These are phyloP conservation scores for Kodamaea fukazawae DNA, from an alignment of 805 yeast genomes.

Conservation along the genomic window DNA sequence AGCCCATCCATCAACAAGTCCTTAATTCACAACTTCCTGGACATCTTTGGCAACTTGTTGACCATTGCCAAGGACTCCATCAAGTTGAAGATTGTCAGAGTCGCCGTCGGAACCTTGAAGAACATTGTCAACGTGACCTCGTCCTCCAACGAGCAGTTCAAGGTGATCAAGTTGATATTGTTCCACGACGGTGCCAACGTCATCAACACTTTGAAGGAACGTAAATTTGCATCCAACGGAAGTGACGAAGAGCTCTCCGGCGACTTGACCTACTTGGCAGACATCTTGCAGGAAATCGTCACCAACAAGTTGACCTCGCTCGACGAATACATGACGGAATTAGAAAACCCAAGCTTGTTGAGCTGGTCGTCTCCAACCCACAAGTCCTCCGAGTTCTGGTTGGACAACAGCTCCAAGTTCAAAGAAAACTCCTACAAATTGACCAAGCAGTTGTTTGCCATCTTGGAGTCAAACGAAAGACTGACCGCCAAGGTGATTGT, in stretches of 20 bases:
- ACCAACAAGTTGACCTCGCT: slow-evolving; percentile 75
- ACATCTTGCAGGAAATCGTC: slow-evolving; percentile 67
- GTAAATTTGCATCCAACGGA: slow-evolving; percentile 75
- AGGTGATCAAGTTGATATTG: slow-evolving; percentile 62
- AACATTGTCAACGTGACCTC: slow-evolving; percentile 49
- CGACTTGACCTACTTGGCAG: slow-evolving; percentile 61
- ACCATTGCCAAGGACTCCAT: slow-evolving; percentile 73
- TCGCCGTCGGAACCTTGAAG: slow-evolving; percentile 71
- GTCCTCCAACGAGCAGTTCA: slow-evolving; percentile 35
- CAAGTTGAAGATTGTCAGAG: slow-evolving; percentile 86
- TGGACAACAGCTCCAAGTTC: slow-evolving; percentile 73
- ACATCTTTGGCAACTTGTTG: slow-evolving; percentile 50
- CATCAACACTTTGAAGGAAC: slow-evolving; percentile 65
- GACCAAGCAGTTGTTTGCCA: slow-evolving; percentile 56
- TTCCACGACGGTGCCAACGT: slow-evolving; percentile 73
- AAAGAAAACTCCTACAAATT: slow-evolving; percentile 74
- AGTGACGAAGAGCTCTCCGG: slow-evolving; percentile 80
- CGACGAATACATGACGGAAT: slow-evolving; percentile 86
- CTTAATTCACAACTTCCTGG: slow-evolving; percentile 52
- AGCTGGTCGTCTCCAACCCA: slow-evolving; percentile 89
- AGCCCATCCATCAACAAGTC: slow-evolving; percentile 49
- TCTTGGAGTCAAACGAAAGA: slow-evolving; percentile 39
- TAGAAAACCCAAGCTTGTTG: slow-evolving; percentile 69
- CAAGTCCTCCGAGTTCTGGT: slow-evolving; percentile 84
- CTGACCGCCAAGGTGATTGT: slow-evolving; percentile 31